phyloP scores from a whole-genome alignment of 192 early-diverging fungal species.

The Spinellus fusiger region DNA sequence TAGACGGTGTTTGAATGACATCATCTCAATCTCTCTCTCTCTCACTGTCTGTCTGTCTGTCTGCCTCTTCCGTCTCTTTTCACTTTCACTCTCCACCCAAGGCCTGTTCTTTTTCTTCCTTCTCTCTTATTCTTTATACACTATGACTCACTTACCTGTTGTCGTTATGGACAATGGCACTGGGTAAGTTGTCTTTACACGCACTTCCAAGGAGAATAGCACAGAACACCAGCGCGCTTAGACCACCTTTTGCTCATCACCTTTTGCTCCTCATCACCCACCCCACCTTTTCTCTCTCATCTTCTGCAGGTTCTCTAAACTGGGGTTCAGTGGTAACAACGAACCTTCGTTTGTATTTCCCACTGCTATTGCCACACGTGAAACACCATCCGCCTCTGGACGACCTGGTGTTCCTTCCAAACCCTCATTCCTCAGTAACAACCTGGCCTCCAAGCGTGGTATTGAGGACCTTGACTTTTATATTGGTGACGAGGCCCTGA shows the following conservation, averaged over 20 bases:
- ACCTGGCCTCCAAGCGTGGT: conserved; percentile 90
- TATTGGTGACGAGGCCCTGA: conserved; percentile 93
- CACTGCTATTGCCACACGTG: conserved; percentile 82
- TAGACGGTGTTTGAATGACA: too few species aligned
- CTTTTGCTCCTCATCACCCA: too few species aligned
- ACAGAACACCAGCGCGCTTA: too few species aligned
- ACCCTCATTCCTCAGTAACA: conserved; percentile 52
- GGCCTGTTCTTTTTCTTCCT: too few species aligned
- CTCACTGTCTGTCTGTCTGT: too few species aligned
- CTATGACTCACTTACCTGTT: conserved; percentile 59
- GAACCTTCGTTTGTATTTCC: conserved; percentile 98
- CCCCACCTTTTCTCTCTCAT: too few species aligned
- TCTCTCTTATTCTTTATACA: too few species aligned
- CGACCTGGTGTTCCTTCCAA: conserved; percentile 47
- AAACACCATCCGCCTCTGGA: conserved; percentile 41
- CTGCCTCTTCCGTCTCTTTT: too few species aligned
- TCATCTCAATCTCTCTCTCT: too few species aligned
- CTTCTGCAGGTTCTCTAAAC: conserved; percentile 93
- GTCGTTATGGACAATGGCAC: conserved; percentile 99
- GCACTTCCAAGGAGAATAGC: too few species aligned
- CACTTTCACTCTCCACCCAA: too few species aligned
- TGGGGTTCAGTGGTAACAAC: conserved; percentile 95
- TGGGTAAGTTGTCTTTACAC: conserved; percentile 81
- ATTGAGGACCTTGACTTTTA: conserved; percentile 97
- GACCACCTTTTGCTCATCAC: too few species aligned